Percentiles rank a stretch among this genome's conserved stretches.
Conservation (phyloP, 108 stramenopile genomes). For the Cylindrotheca closterium region DNA sequence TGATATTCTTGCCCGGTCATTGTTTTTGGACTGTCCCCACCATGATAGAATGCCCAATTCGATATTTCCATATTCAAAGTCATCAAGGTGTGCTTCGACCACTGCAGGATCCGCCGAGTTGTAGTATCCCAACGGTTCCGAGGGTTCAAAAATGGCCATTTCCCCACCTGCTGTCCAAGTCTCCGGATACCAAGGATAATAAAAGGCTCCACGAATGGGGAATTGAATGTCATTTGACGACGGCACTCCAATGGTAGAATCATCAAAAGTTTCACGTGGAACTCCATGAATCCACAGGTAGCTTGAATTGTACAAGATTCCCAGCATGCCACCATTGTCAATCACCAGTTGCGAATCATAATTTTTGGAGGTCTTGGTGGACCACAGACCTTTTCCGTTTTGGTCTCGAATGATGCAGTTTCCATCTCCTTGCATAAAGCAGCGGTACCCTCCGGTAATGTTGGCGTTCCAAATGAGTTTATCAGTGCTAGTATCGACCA, state of each 20-base stretch:
- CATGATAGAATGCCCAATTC: conserved; percentile 27
- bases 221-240: conserved; percentile 12
- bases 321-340: conserved; percentile 14
- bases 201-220: conserved; percentile 18
- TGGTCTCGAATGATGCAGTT: conserved; percentile 12
- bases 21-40: conserved; percentile 21
- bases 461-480: conserved; percentile 1
- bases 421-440: conserved; percentile 16
- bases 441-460: conserved; percentile 2
- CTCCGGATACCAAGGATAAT: conserved; percentile 30
- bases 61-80: conserved; percentile 14
- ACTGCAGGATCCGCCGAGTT: conserved; percentile 12
- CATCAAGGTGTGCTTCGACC: conserved; percentile 16
- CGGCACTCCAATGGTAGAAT: too few species aligned
- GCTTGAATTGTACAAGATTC: conserved; percentile 1
- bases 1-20: conserved; percentile 26
- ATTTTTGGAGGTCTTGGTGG: conserved; percentile 15
- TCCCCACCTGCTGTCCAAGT: conserved; percentile 18
- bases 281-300: conserved; percentile 17
- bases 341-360: background rate
- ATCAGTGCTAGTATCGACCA: background rate
- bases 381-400: conserved; percentile 3
- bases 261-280: conserved; percentile 13
- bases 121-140: conserved; percentile 10
- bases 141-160: conserved; percentile 7